Conservation (phyloP, 768 basidiomycete species). For the Mycena polygramma region DNA sequence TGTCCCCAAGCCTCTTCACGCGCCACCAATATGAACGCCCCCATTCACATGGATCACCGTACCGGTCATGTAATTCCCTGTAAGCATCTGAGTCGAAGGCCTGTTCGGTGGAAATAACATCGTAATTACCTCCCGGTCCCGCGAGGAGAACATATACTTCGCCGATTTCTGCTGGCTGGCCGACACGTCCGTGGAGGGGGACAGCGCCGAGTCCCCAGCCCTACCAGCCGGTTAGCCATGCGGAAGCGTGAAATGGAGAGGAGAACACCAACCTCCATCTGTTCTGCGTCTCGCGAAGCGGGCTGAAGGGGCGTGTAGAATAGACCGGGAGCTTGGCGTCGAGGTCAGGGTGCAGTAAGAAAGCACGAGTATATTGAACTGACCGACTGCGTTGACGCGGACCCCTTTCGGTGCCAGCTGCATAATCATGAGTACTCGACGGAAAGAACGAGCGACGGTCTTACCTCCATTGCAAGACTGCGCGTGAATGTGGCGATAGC, state of each 20-base stretch:
- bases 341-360: background rate
- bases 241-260: no score
- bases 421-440: background rate
- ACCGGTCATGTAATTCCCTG: conserved; percentile 48
- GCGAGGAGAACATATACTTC: conserved; percentile 69
- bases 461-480: conserved; percentile 61
- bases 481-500: conserved; percentile 71
- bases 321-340: conserved; percentile 58
- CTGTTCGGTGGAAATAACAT: no score
- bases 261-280: conserved; percentile 58
- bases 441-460: background rate
- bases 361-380: no score
- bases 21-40: conserved; percentile 29
- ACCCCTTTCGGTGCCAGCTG: conserved; percentile 66
- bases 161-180: conserved; percentile 66
- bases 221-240: background rate
- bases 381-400: conserved; percentile 65
- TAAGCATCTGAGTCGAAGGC: no score
- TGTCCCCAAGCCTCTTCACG: background rate
- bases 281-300: conserved; percentile 63
- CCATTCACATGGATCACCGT: conserved; percentile 53
- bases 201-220: conserved; percentile 57
- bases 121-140: conserved; percentile 49
- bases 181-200: conserved; percentile 63
- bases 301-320: conserved; percentile 73